Evolutionary conservation across 139 green algal species (phyloP).

Genomic region (Haematococcus lacustris): DNA sequence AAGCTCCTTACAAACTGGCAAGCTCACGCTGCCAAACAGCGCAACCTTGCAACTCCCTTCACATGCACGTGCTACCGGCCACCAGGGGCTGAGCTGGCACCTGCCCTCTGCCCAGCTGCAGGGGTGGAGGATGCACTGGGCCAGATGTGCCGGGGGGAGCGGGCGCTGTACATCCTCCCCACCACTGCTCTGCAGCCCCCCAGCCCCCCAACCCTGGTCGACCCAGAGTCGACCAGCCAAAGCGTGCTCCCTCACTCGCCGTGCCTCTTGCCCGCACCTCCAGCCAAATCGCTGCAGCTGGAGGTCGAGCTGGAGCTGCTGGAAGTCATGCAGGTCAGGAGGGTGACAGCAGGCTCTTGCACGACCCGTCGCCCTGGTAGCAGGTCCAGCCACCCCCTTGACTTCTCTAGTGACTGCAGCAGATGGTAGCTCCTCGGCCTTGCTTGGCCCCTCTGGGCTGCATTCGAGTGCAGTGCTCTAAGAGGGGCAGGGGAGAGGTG

Average conservation of each 20-base stretch:
- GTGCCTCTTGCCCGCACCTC: conserved; percentile 27
- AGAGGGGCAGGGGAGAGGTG: too few species aligned
- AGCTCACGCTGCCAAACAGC: too few species aligned
- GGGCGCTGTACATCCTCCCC: conserved; percentile 32
- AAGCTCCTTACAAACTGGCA: too few species aligned
- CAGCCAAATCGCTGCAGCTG: conserved; percentile 27
- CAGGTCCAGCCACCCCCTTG: not conserved
- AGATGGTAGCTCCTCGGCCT: not conserved
- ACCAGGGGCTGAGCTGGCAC: too few species aligned
- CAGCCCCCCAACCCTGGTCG: too few species aligned
- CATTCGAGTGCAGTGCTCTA: not conserved
- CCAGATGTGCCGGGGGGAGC: conserved; percentile 44
- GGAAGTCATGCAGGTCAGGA: conserved; percentile 44
- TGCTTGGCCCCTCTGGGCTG: not conserved
- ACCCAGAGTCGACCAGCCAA: not conserved
- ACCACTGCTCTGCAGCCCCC: conserved; percentile 17
- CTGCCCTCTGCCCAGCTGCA: conserved; percentile 10
- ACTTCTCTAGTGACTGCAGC: too few species aligned
- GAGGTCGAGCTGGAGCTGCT: conserved; percentile 51
- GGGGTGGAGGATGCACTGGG: conserved; percentile 45
- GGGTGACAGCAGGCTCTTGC: not conserved
- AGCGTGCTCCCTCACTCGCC: not conserved
- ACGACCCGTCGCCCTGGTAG: not conserved
- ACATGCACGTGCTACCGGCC: too few species aligned
- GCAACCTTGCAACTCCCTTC: too few species aligned